Evolutionary conservation across 2,329 filamentous ascomycete genomes (phyloP).

Genomic region (Colletotrichum navitas): DNA sequence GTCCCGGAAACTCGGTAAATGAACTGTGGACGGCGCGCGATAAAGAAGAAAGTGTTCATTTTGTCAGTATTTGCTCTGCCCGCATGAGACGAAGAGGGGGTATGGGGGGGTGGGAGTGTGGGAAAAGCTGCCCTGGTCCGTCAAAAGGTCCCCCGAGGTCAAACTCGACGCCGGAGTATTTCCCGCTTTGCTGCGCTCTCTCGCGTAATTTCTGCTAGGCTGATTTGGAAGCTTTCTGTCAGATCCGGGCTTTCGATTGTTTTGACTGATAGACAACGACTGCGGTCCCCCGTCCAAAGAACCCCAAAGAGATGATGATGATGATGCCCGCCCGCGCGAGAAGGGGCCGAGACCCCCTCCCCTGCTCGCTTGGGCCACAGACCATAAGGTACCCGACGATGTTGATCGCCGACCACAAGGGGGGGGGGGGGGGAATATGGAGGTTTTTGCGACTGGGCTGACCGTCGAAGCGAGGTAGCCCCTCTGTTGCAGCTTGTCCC

Average conservation of each 20-base stretch:
- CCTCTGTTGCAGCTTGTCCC: constrained; percentile 30
- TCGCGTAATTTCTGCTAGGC: constrained; percentile 2
- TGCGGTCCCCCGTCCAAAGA: constrained; percentile 10
- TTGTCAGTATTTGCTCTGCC: not conserved
- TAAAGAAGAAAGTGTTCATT: constrained; percentile 19
- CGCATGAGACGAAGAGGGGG: not conserved
- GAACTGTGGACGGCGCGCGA: constrained; percentile 13
- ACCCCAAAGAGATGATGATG: constrained; percentile 4
- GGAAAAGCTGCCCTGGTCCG: not conserved
- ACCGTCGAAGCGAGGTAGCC: constrained; percentile 39
- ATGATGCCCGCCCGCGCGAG: not conserved
- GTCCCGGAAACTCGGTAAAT: constrained; percentile 40
- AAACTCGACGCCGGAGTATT: constrained; percentile 13
- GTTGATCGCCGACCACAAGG: constrained; percentile 18
- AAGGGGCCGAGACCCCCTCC: constrained; percentile 7
- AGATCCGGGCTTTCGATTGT: not conserved
- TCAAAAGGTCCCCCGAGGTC: constrained; percentile 15
- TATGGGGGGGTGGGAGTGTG: not conserved
- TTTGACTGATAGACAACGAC: constrained; percentile 5
- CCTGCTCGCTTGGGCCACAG: constrained; percentile 6
- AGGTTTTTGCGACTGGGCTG: constrained; percentile 29
- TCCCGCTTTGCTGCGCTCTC: constrained; percentile 16
- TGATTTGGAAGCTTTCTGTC: constrained; percentile 6
- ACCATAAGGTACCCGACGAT: constrained; percentile 21
- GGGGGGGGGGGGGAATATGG: not conserved